phyloP scores from a whole-genome alignment of 192 early-diverging fungal genomes.

The Physocladia obscura region DNA sequence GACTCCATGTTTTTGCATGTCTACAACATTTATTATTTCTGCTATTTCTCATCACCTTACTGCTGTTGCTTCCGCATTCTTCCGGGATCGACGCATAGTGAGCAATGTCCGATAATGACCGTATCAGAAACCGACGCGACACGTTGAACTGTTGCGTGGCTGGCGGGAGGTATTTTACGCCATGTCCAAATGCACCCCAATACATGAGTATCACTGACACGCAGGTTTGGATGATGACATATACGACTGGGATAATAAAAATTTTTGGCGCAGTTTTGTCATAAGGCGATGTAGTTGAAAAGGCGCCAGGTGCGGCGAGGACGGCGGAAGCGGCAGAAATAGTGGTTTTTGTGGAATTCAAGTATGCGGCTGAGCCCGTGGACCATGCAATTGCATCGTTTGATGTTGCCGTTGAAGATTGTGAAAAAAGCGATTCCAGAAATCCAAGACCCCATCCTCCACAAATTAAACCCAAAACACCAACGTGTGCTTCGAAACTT shows the following conservation, averaged over 20 bases:
- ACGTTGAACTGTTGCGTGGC: constrained; percentile 1
- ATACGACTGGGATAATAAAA: not conserved
- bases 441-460: not conserved
- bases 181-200: not conserved
- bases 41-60: not conserved
- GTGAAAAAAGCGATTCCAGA: too few species aligned
- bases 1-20: not conserved
- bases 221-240: not conserved
- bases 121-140: not conserved
- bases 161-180: not conserved
- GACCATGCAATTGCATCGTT: too few species aligned
- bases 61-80: not conserved
- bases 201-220: not conserved
- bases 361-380: too few species aligned
- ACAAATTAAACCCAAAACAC: not conserved
- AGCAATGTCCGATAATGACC: not conserved
- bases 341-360: not conserved
- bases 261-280: not conserved
- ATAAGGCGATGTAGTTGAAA: not conserved
- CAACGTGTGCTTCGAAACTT: constrained; percentile 4
- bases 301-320: not conserved
- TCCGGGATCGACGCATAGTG: not conserved
- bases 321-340: not conserved
- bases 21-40: not conserved
- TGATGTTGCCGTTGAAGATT: too few species aligned